These are phyloP conservation scores for Fonsecaea pedrosoi DNA, from an alignment of 2,329 filamentous ascomycete genomes.

Conservation along the genomic window DNA sequence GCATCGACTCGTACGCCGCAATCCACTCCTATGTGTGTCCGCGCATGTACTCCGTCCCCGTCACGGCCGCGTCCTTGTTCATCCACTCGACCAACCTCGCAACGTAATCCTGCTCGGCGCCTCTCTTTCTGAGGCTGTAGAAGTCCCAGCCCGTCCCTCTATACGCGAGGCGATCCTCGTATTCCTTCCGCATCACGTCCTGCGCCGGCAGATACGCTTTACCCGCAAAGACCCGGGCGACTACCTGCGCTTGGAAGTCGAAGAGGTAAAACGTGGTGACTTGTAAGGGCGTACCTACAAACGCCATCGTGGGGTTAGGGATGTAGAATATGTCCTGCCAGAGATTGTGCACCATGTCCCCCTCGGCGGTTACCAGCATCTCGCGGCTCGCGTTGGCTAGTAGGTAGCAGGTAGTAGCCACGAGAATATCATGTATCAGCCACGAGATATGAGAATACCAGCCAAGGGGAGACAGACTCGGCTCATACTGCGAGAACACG, in stretches of 20 bases:
- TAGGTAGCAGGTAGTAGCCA: too few species aligned
- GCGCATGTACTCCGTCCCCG: slow-evolving; percentile 12
- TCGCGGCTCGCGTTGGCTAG: slow-evolving; percentile 59
- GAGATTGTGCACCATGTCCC: slow-evolving; percentile 68
- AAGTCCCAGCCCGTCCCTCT: slow-evolving; percentile 46
- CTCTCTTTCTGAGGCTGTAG: slow-evolving; percentile 44
- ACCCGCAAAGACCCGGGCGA: slow-evolving; percentile 64
- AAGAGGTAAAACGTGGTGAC: slow-evolving; percentile 72
- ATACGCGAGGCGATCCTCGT: slow-evolving; percentile 37
- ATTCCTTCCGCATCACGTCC: slow-evolving; percentile 48
- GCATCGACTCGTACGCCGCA: too few species aligned
- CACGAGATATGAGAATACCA: too few species aligned
- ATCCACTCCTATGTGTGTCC: slow-evolving; percentile 22
- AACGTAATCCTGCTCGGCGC: slow-evolving; percentile 45
- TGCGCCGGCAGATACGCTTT: slow-evolving; percentile 55
- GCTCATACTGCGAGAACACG: too few species aligned
- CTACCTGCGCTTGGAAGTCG: slow-evolving; percentile 70
- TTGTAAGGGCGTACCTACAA: slow-evolving; percentile 70
- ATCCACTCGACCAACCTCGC: slow-evolving; percentile 46
- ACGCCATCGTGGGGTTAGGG: slow-evolving; percentile 66
- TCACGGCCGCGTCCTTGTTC: slow-evolving; percentile 34
- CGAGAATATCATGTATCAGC: too few species aligned
- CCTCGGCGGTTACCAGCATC: slow-evolving; percentile 65
- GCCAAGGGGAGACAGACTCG: too few species aligned
- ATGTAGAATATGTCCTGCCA: slow-evolving; percentile 76